Percentiles rank a stretch among this genome's conserved stretches.
These are phyloP conservation scores for Pleomassaria siparia DNA, from an alignment of 2,329 filamentous ascomycete species.

Conservation along the genomic window DNA sequence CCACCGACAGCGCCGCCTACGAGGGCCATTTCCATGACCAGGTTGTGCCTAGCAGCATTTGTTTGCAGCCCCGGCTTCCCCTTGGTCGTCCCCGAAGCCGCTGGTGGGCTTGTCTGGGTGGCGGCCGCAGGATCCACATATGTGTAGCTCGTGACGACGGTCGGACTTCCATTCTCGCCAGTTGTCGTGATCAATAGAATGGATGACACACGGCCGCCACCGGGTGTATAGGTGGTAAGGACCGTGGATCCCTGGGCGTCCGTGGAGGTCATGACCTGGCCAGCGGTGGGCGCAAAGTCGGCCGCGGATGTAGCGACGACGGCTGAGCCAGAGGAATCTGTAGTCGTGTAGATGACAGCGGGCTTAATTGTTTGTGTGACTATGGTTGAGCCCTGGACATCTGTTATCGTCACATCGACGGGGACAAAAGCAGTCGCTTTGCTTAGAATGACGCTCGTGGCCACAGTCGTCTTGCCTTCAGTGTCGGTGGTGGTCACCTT, in stretches of 20 bases:
- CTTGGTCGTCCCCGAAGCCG: slow-evolving; percentile 10
- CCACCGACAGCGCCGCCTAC: slow-evolving; percentile 38
- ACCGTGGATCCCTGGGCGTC: slow-evolving; percentile 45
- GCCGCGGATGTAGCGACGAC: slow-evolving; percentile 39
- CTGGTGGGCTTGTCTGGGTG: slow-evolving; percentile 12
- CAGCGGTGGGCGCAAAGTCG: slow-evolving; percentile 34
- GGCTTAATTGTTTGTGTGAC: slow-evolving; percentile 43
- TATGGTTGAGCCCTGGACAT: slow-evolving; percentile 40
- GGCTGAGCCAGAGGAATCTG: slow-evolving; percentile 43
- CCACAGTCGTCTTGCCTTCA: slow-evolving; percentile 36
- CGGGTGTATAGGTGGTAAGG: slow-evolving; percentile 51
- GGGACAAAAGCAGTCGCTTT: slow-evolving; percentile 43
- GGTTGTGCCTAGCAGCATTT: slow-evolving; percentile 31
- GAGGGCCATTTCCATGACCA: slow-evolving; percentile 31
- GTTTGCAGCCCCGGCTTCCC: slow-evolving; percentile 44
- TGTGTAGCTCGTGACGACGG: slow-evolving; percentile 49
- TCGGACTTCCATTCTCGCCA: slow-evolving; percentile 31
- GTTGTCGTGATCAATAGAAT: slow-evolving; percentile 43
- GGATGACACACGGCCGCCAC: slow-evolving; percentile 43
- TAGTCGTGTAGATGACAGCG: slow-evolving; percentile 39
- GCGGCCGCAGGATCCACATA: slow-evolving; percentile 40
- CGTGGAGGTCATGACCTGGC: slow-evolving; percentile 48
- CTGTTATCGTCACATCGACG: slow-evolving; percentile 43
- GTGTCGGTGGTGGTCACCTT: slow-evolving; percentile 42
- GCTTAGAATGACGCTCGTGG: slow-evolving; percentile 46